A percentile compares a stretch with the other conserved stretches of the same genome.
Conservation (phyloP, 2,329 filamentous ascomycete species). For the Botrytis fragariae region DNA sequence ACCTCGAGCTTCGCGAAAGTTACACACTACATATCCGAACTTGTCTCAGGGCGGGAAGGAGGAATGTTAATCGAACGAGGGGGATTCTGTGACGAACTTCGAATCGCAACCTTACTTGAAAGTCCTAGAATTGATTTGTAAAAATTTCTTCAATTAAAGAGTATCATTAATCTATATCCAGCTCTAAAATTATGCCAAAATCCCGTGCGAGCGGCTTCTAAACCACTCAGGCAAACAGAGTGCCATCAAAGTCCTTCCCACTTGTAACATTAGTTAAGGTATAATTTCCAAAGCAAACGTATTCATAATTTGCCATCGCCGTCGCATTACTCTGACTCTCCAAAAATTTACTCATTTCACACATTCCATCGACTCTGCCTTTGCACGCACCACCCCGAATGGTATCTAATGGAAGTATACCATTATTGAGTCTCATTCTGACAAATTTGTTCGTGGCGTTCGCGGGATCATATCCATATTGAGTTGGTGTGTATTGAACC, state of each 20-base stretch:
- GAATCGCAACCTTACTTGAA: not conserved
- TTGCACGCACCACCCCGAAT: constrained; percentile 48
- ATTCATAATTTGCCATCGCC: constrained; percentile 21
- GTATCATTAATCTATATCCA: not conserved
- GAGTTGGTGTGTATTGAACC: constrained; percentile 43
- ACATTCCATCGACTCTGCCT: constrained; percentile 46
- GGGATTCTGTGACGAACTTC: not conserved
- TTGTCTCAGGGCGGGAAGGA: not conserved
- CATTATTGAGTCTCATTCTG: constrained; percentile 50
- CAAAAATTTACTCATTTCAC: constrained; percentile 44
- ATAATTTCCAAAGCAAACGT: constrained; percentile 18
- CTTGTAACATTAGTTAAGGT: constrained; percentile 16
- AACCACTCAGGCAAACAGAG: not conserved
- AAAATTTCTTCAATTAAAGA: not conserved
- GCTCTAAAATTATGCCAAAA: not conserved
- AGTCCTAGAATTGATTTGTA: not conserved
- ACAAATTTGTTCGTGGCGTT: constrained; percentile 48
- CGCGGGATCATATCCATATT: constrained; percentile 47
- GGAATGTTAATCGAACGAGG: not conserved
- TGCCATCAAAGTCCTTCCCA: constrained; percentile 17
- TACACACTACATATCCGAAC: not conserved
- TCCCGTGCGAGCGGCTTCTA: not conserved
- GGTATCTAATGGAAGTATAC: constrained; percentile 47
- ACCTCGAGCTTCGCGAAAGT: not conserved
- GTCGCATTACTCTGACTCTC: constrained; percentile 21